Base-by-base conservation (phyloP, 371 early-diverging fungal species). In the Mortierella sp. region DNA sequence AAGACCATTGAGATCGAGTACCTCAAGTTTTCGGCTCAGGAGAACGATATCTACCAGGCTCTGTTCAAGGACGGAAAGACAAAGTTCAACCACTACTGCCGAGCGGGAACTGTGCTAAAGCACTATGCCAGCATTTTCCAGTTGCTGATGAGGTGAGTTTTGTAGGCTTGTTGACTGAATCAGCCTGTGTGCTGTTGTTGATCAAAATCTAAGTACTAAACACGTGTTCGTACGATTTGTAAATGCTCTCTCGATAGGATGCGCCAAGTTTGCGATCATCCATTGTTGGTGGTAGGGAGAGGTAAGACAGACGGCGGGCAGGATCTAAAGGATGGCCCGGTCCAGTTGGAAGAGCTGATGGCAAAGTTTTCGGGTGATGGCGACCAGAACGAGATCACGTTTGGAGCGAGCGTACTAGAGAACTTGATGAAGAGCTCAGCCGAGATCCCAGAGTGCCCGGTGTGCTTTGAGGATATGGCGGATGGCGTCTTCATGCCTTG, bases 51-150 rank as follows among this genome's bases (percentile, higher is more conserved):
- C 48, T 99, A 99, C 71, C 88, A 89, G 43, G 94, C 95, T 11
- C 81, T 99, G 44, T 98, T 96, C 76, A 85, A 92, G 41, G 92
- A 96, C 73, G 92, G 95, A n/a, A 87, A 91, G 70, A 91, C 96
- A 58, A 89, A 92, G 73, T 98, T 98, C 75, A 92, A 90, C 22
- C 94, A 95, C 4, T 99, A 97, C 86, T 95, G 95, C 19, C 87
- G 90, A 66, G 89, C 92, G 73, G 95, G 94, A 19, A 95, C 98
- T 1, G 95, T 97, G 10, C 87, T 97, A 64, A 96, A 95, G 85
- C 94, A 98, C 77, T 99, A 98, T 80, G 97, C 97, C 50, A 94
- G 96, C 77, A 97, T 98, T 71, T 94, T 95, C 84, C 94, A 94
- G 75, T 85, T 95, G 61, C 86, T 95, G 40, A 94, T 91, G 64